Conservation (phyloP, 495 filamentous ascomycete genomes). For the Penicillium robsamsonii region DNA sequence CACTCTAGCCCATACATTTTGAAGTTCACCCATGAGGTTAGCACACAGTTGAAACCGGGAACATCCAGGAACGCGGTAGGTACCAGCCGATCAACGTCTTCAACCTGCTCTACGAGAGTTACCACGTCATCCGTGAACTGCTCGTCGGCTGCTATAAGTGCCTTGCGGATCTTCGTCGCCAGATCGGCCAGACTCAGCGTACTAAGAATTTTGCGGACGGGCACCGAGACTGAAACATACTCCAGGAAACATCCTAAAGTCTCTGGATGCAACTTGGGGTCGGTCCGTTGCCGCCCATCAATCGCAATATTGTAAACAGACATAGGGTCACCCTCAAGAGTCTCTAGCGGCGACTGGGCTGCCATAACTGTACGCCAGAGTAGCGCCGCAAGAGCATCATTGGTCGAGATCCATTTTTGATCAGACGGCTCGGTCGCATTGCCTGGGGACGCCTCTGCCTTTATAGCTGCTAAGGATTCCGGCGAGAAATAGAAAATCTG, state of each 20-base stretch:
- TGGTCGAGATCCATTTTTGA: conserved; percentile 35
- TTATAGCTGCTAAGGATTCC: conserved; percentile 27
- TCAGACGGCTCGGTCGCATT: conserved; percentile 29
- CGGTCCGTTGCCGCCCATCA: conserved; percentile 29
- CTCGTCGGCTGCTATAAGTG: conserved; percentile 27
- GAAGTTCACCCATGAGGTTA: conserved; percentile 34
- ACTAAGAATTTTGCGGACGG: conserved; percentile 19
- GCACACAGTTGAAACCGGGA: conserved; percentile 31
- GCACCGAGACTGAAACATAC: conserved; percentile 20
- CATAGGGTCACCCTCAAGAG: conserved; percentile 27
- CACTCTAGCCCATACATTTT: conserved; percentile 34
- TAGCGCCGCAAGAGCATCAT: conserved; percentile 40
- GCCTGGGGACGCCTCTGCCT: conserved; percentile 32
- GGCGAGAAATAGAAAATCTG: conserved; percentile 34
- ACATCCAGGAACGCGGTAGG: conserved; percentile 36
- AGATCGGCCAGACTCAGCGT: conserved; percentile 26
- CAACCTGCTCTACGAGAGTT: conserved; percentile 21
- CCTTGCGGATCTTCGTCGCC: conserved; percentile 30
- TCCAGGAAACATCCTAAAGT: conserved; percentile 36
- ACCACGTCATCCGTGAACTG: conserved; percentile 25
- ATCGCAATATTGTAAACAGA: conserved; percentile 37
- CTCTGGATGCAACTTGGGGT: conserved; percentile 30
- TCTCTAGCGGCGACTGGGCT: conserved; percentile 30
- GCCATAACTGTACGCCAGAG: conserved; percentile 42
- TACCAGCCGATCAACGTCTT: conserved; percentile 31